Evolutionary conservation across 2,329 filamentous ascomycete species (phyloP).

Genomic region (Apiospora pterosperma): DNA sequence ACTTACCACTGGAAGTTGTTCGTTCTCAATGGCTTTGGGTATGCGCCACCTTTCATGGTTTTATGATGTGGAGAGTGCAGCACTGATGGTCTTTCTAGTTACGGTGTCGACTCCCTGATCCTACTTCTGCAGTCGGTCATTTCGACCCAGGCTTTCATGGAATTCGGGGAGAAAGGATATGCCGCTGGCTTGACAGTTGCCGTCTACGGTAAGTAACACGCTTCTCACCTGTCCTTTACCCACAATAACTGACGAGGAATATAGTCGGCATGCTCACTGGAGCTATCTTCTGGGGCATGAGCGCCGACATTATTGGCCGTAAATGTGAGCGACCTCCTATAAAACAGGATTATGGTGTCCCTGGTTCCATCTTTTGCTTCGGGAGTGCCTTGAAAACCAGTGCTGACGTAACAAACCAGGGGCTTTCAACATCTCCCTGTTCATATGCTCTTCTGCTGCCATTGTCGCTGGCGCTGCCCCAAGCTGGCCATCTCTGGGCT

Average conservation of each 20-base stretch:
- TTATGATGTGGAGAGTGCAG: background rate
- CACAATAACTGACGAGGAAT: background rate
- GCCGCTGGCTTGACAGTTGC: slow-evolving; percentile 57
- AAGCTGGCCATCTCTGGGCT: slow-evolving; percentile 60
- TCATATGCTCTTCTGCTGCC: slow-evolving; percentile 59
- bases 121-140: slow-evolving; percentile 63
- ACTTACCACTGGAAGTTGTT: slow-evolving; percentile 54
- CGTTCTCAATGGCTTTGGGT: slow-evolving; percentile 58
- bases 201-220: slow-evolving; percentile 39
- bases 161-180: slow-evolving; percentile 55
- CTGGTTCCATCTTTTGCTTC: background rate
- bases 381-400: background rate
- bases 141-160: slow-evolving; percentile 51
- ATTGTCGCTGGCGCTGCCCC: slow-evolving; percentile 65
- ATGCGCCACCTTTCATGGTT: slow-evolving; percentile 14
- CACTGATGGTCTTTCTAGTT: slow-evolving; percentile 29
- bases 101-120: slow-evolving; percentile 54
- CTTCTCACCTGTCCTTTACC: background rate
- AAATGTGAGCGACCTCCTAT: slow-evolving; percentile 34
- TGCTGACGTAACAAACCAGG: background rate
- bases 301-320: slow-evolving; percentile 65
- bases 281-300: slow-evolving; percentile 66
- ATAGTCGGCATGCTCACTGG: slow-evolving; percentile 48
- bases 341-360: background rate
- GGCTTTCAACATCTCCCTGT: slow-evolving; percentile 65